A percentile compares a stretch with the other conserved stretches of the same genome.
phyloP scores from a whole-genome alignment of 192 early-diverging fungal genomes.

The Rhizoclosmatium sp. region DNA sequence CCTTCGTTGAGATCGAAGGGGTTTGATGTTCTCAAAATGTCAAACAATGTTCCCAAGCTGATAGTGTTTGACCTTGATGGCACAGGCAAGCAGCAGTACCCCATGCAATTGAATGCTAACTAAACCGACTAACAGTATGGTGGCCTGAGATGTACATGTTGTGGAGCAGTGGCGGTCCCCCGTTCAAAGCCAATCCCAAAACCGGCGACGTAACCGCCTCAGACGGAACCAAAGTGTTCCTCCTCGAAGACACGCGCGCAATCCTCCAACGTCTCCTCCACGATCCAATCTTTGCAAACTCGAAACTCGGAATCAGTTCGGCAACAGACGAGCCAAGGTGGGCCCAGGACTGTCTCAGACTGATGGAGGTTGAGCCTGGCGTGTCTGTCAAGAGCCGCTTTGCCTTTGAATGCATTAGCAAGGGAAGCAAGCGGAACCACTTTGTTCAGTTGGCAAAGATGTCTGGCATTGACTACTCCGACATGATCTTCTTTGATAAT shows the following conservation, averaged over 20 bases:
- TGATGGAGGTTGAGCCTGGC: slow-evolving; percentile 16
- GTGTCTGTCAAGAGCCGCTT: slow-evolving; percentile 28
- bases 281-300: slow-evolving; percentile 37
- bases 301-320: slow-evolving; percentile 51
- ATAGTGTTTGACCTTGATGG: slow-evolving; percentile 57
- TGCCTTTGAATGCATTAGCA: slow-evolving; percentile 1
- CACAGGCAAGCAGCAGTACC: slow-evolving; percentile 12
- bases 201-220: not conserved
- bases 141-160: slow-evolving; percentile 39
- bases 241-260: slow-evolving; percentile 41
- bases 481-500: slow-evolving; percentile 64
- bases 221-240: slow-evolving; percentile 8
- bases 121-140: not conserved
- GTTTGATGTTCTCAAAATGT: too few species aligned
- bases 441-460: slow-evolving; percentile 37
- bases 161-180: slow-evolving; percentile 31
- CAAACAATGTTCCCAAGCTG: slow-evolving; percentile 36
- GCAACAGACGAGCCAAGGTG: slow-evolving; percentile 50
- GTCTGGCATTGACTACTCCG: slow-evolving; percentile 45
- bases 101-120: slow-evolving; percentile 27
- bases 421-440: slow-evolving; percentile 46
- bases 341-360: slow-evolving; percentile 49
- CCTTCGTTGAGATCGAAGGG: too few species aligned
- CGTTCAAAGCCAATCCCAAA: not conserved
- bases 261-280: slow-evolving; percentile 42